Base-by-base conservation (phyloP, 2,329 filamentous ascomycete genomes). In the Phaeosphaeria sp. region DNA sequence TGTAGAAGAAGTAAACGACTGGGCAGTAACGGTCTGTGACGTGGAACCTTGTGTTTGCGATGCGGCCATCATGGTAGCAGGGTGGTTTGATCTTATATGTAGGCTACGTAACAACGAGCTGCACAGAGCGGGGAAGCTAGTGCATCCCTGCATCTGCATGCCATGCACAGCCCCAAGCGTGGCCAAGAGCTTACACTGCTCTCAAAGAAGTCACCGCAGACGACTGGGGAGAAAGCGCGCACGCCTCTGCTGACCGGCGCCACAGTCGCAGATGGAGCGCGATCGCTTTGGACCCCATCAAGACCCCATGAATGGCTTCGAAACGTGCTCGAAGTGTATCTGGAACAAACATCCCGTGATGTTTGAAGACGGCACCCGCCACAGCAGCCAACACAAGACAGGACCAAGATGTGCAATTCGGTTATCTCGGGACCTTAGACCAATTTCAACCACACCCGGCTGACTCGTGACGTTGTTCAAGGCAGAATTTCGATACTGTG, bases 1-100 rank as follows among this genome's bases (percentile, higher is more conserved):
- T 1, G 67, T 65, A 25, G 72, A 75, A 27, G 72, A 66, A 49
- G 68, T 52, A 6, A 55, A 67, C n/a, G 67, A 68, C 30, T 66
- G 64, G 42, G 67, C 57, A 48, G 18, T 27, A 46, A 25, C 44
- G 25, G 50, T 39, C 6, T 53, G n/a, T 23, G 56, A 48, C 18
- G 58, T 61, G 51, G 57, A 55, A 23, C 55, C 42, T 55, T 63
- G 51, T 36, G 56, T 60, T 21, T 62, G 53, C 6, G 57, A 55
- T 58, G 50, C 21, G 30, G 21, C 50, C 59, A 65, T 60, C 11
- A 44, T 23, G 54, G 54, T 41, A 30, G 48, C 48, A 52, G 48
- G 58, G 58, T 58, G 46, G 52, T 64, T 67, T 69, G 43, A 41
- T 21, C 51, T 53, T 53, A 53, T 55, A 69, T 67, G 67, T 65